These are phyloP conservation scores for Brasenia schreberi DNA, from an alignment of 164 flowering plant species.

Conservation along the genomic window DNA sequence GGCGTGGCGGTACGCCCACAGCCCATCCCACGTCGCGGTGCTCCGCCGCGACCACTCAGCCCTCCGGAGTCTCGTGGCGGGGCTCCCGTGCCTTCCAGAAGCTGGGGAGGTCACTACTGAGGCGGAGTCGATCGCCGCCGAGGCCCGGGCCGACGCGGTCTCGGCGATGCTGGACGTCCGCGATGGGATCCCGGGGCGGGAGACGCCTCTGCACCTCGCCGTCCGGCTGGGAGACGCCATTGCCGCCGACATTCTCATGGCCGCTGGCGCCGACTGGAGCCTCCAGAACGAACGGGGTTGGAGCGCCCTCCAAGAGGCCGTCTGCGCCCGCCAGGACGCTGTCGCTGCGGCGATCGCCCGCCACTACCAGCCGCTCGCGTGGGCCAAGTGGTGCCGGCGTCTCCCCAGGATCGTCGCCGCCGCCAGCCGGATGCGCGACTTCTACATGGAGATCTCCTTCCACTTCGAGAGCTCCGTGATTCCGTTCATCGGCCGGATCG, in stretches of 20 bases:
- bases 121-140: conserved; percentile 70
- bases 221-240: conserved; percentile 66
- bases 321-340: conserved; percentile 80
- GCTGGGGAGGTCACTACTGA: conserved; percentile 79
- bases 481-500: conserved; percentile 92
- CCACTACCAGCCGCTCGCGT: conserved; percentile 94
- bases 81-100: conserved; percentile 64
- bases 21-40: conserved; percentile 79
- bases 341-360: conserved; percentile 94
- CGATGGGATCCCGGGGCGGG: conserved; percentile 87
- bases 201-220: conserved; percentile 92
- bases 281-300: conserved; percentile 95
- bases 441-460: conserved; percentile 96
- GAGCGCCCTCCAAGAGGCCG: conserved; percentile 98
- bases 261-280: conserved; percentile 98
- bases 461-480: conserved; percentile 98
- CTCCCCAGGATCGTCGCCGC: conserved; percentile 88
- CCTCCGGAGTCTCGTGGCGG: conserved; percentile 40
- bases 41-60: conserved; percentile 49
- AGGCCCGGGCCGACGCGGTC: conserved; percentile 61
- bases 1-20: conserved; percentile 59
- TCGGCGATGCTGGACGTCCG: conserved; percentile 76
- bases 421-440: conserved; percentile 71
- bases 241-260: conserved; percentile 85
- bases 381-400: conserved; percentile 99